phyloP scores from a whole-genome alignment of 2,329 filamentous ascomycete genomes.

The Alternaria metachromatica region DNA sequence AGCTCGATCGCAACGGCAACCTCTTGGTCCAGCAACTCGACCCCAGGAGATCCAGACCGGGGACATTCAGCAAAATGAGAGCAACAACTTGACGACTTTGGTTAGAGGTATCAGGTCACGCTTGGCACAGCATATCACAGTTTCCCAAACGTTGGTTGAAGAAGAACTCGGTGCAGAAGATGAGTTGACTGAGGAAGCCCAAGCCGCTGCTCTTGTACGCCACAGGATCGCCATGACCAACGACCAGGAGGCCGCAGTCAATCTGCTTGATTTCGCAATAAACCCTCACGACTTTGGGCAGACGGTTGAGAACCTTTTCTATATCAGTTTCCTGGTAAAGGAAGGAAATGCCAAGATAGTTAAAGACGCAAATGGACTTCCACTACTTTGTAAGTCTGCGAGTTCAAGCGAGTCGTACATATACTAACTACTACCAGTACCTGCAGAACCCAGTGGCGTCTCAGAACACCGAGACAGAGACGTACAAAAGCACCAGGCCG shows the following conservation, averaged over 20 bases:
- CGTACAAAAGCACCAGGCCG: slow-evolving; percentile 73
- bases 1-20: slow-evolving; percentile 72
- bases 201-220: slow-evolving; percentile 65
- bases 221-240: slow-evolving; percentile 66
- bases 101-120: slow-evolving; percentile 76
- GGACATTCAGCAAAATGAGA: slow-evolving; percentile 77
- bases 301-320: slow-evolving; percentile 96
- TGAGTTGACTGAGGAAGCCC: slow-evolving; percentile 45
- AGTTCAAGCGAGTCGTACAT: neutral
- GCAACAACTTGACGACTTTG: slow-evolving; percentile 78
- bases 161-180: slow-evolving; percentile 41
- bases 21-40: slow-evolving; percentile 70
- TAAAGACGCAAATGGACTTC: slow-evolving; percentile 74
- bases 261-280: slow-evolving; percentile 84
- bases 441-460: slow-evolving; percentile 55
- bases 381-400: slow-evolving; percentile 75
- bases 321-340: slow-evolving; percentile 90
- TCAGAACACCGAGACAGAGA: slow-evolving; percentile 62
- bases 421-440: slow-evolving; percentile 44
- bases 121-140: slow-evolving; percentile 55
- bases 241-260: slow-evolving; percentile 67
- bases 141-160: slow-evolving; percentile 51
- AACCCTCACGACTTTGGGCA: slow-evolving; percentile 92
- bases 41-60: slow-evolving; percentile 79
- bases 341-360: slow-evolving; percentile 81